A percentile compares a stretch with the other conserved stretches of the same genome.
Evolutionary conservation across 441 rosid genomes (phyloP).

Genomic region (Kokia cookei): DNA sequence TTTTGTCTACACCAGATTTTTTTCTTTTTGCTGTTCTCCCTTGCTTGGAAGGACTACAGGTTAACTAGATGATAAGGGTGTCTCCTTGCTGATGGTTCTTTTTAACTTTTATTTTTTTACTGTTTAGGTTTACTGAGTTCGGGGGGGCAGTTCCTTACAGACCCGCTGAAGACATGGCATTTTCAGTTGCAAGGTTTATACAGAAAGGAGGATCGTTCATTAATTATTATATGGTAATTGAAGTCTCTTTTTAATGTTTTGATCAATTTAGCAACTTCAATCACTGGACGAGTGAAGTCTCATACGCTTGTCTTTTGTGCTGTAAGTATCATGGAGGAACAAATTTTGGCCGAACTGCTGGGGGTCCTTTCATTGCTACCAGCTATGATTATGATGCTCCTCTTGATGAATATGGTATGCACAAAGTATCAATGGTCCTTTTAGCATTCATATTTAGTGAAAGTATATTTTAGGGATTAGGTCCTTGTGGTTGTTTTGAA

Average conservation of each 20-base stretch:
- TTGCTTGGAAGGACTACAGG: too few relatives aligned
- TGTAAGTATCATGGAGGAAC: constrained; percentile 95
- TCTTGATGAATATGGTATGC: constrained; percentile 89
- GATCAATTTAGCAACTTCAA: constrained; percentile 2
- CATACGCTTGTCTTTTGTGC: constrained; percentile 9
- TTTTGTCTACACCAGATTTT: not conserved
- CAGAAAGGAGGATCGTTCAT: constrained; percentile 94
- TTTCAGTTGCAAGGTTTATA: constrained; percentile 88
- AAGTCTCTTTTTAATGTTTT: not conserved
- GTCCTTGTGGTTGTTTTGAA: not conserved
- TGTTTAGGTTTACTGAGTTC: constrained; percentile 77
- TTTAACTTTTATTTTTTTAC: not conserved
- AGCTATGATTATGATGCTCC: constrained; percentile 98
- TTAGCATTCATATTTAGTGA: not conserved
- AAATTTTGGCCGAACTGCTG: constrained; percentile 95
- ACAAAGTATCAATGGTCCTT: not conserved
- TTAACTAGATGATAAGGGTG: not conserved
- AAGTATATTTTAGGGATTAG: not conserved
- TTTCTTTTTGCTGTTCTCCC: not conserved
- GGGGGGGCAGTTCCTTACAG: constrained; percentile 93
- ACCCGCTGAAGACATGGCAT: constrained; percentile 97
- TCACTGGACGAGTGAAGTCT: constrained; percentile 5
- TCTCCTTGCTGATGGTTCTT: not conserved
- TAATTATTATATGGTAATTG: constrained; percentile 87
- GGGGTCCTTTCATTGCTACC: constrained; percentile 97